Conservation (phyloP, 2,329 filamentous ascomycete species). For the Epichloe uncinata region DNA sequence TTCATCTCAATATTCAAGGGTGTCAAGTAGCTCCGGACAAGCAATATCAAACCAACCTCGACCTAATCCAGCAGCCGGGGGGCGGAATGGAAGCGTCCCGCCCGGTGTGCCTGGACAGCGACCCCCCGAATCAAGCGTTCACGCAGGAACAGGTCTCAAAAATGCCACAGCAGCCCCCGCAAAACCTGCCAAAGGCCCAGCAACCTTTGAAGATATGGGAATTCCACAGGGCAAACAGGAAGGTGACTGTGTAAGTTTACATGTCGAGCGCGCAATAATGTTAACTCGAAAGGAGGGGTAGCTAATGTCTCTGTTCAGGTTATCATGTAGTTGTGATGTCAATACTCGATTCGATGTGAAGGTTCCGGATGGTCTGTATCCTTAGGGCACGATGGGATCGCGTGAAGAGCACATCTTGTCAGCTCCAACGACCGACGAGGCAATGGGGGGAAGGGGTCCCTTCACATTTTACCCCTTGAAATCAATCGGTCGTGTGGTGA, state of each 20-base stretch:
- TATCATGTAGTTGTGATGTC: conserved; percentile 1
- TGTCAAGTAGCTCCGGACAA: conserved; percentile 9
- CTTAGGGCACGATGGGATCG: no score
- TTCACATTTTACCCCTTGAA: no score
- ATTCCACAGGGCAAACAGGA: conserved; percentile 74
- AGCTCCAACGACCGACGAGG: no score
- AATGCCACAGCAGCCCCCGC: conserved; percentile 18
- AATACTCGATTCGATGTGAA: background rate
- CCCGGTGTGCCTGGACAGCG: conserved; percentile 15
- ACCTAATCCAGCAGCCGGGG: conserved; percentile 9
- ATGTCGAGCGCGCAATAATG: no score
- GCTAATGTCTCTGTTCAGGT: background rate
- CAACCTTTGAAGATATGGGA: conserved; percentile 97
- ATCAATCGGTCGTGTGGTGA: no score
- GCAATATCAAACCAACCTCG: conserved; percentile 9
- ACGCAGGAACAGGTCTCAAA: conserved; percentile 15
- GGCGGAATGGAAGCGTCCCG: conserved; percentile 25
- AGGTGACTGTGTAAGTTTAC: conserved; percentile 68
- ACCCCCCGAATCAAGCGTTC: conserved; percentile 1
- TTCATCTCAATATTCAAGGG: conserved; percentile 10
- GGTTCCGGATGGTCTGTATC: no score
- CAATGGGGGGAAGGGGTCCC: no score
- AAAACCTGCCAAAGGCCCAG: conserved; percentile 58
- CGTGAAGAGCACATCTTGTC: no score
- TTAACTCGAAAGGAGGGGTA: background rate